Base-by-base conservation (phyloP, 306 rosid genomes). In the Quercus alba region DNA sequence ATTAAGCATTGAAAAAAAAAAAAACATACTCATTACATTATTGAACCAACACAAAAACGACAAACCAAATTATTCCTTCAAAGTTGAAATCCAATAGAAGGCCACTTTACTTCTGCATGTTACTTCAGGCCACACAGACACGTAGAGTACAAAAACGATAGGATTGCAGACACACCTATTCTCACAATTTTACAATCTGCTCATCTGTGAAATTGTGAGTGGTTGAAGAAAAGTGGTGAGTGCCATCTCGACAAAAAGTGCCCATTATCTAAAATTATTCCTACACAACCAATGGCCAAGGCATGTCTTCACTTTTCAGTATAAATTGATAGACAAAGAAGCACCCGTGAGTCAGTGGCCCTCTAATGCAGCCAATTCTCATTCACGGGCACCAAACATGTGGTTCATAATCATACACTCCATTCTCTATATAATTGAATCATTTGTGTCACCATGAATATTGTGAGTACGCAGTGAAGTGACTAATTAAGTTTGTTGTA, bases 351-450 rank as follows among this genome's bases (percentile, higher is more conserved):
- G 46, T 8, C 46, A 41, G 46, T 8, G 46, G 46, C 12, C 63
- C 51, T 31, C 69, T 56, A 76, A 78, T 71, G 25, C 58, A 28
- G 52, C 87, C 87, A 86, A 84, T 72, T 72, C 52, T 38, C 21
- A 61, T 81, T 86, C 90, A 86, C 90, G 90, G 84, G 78, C 67
- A 4, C 23, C 51, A 4, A 70, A 77, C 67, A 17, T 58, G 77
- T 81, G 87, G 81, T 75, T 80, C 81, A 23, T 25, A 21, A 3
- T 64, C 56, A 51, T 25, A n/a, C 18, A 14, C 46, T 66, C 6
- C 54, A 9, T 71, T 49, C 67, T 28, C 7, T 76, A 41, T 66
- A 75, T 70, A 71, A 23, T 33, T 15, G n/a, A 5, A 28, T 31
- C 20, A 68, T 68, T 1, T 19, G 8, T 14, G n/a, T 64, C 41